Base-by-base conservation (phyloP, 2,329 filamentous ascomycete genomes). In the Chrysosporium queenslandicum region DNA sequence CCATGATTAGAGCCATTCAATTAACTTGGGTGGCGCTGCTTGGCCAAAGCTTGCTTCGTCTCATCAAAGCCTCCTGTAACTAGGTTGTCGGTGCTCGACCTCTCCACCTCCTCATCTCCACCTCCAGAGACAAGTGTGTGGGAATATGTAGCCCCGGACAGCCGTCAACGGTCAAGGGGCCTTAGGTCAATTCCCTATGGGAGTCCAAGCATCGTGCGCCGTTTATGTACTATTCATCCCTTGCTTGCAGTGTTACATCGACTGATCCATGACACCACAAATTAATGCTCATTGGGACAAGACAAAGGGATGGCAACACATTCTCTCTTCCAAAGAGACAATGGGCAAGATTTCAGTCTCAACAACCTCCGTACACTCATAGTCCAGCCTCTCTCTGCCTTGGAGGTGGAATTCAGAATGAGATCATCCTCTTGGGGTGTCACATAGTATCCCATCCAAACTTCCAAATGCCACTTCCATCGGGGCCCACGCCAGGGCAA, bases 21-120 rank as follows among this genome's bases (percentile, higher is more conserved):
- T 29, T 29, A 29, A 29, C 40, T 43, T 25, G 23, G 12, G 40
- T 43, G 40, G 40, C 40, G 23, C 29, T 43, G 21, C 40, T 43
- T 43, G 23, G 40, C 40, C 21, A 43, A 43, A 43, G 40, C 40
- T 43, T 43, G 40, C 40, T 43, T 43, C 40, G 2, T 29, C 21
- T 16, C 14, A 29, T n/a, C 20, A 5, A 5, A 11, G 4, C 4
- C 5, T 16, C 20, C 39, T 3, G 39, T 2, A n/a, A 23, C 21
- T 2, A n/a, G 16, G 29, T 12, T 6, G 21, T 16, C 14, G 12
- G 21, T 2, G 20, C 40, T n/a, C 29, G 40, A 23, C 14, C 16
- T 43, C 14, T 27, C 40, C 40, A 43, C 23, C 20, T n/a, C 3
- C 11, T 25, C 6, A 4, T 41, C 4, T 16, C 39, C 5, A 25